Conservation (phyloP, 345 rosid genomes). For the Schrenkiella parvula region DNA sequence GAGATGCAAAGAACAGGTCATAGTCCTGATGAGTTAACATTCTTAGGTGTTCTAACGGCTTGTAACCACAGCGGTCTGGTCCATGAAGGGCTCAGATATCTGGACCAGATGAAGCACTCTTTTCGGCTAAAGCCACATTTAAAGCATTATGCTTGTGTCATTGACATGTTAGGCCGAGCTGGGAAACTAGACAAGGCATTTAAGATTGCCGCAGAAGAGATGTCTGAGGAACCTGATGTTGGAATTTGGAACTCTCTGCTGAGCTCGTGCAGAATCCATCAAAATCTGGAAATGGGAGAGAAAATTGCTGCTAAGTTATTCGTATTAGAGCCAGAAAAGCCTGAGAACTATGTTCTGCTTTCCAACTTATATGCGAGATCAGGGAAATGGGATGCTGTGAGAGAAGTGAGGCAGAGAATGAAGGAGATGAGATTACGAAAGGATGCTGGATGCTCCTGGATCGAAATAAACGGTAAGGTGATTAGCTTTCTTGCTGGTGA, state of each 20-base stretch:
- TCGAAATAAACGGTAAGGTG: slow-evolving; percentile 54
- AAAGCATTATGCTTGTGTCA: slow-evolving; percentile 67
- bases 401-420: slow-evolving; percentile 51
- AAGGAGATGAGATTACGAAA: slow-evolving; percentile 49
- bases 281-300: slow-evolving; percentile 48
- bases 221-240: slow-evolving; percentile 57
- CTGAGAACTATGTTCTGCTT: slow-evolving; percentile 56
- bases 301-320: slow-evolving; percentile 47
- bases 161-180: slow-evolving; percentile 71
- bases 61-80: slow-evolving; percentile 57
- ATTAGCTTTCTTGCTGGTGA: slow-evolving; percentile 49
- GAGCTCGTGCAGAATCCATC: slow-evolving; percentile 52
- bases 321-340: slow-evolving; percentile 48
- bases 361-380: slow-evolving; percentile 62
- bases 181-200: slow-evolving; percentile 52
- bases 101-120: slow-evolving; percentile 40
- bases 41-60: slow-evolving; percentile 53
- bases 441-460: slow-evolving; percentile 71
- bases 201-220: slow-evolving; percentile 38
- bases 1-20: slow-evolving; percentile 49
- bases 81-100: slow-evolving; percentile 51
- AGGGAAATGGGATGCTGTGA: slow-evolving; percentile 56
- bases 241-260: slow-evolving; percentile 67
- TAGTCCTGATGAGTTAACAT: slow-evolving; percentile 53
- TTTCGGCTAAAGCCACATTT: slow-evolving; percentile 43